Evolutionary conservation across 2,329 filamentous ascomycete genomes (phyloP).

Genomic region (Westerdykella aurantiaca): DNA sequence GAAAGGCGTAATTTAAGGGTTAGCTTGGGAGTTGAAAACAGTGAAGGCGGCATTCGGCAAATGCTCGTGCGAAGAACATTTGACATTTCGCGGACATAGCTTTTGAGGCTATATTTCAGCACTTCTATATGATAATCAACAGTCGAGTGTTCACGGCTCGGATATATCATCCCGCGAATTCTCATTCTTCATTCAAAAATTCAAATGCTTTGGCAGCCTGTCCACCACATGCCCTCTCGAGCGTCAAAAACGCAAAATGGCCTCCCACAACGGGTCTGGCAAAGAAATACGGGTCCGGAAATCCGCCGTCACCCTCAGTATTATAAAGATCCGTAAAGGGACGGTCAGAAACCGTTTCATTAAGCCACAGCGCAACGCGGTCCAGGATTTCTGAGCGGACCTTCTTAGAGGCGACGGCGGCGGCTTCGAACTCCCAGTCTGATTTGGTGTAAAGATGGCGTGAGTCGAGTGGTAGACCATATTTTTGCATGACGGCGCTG

Average conservation of each 20-base stretch:
- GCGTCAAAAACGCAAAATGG: constrained; percentile 78
- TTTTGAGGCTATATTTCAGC: no score
- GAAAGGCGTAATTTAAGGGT: no score
- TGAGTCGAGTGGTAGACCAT: constrained; percentile 75
- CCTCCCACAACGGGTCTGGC: constrained; percentile 78
- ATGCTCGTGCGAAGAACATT: no score
- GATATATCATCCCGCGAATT: no score
- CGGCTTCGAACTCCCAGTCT: constrained; percentile 88
- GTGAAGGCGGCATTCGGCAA: no score
- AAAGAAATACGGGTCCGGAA: constrained; percentile 69
- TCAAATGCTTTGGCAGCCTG: constrained; percentile 7
- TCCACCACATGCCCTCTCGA: constrained; percentile 73
- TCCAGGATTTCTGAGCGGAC: constrained; percentile 68
- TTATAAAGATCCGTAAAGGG: constrained; percentile 79
- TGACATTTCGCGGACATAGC: no score
- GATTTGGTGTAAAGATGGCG: constrained; percentile 82
- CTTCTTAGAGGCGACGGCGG: constrained; percentile 64
- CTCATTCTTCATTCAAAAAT: constrained; percentile 9
- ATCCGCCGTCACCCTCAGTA: constrained; percentile 70
- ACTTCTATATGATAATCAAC: no score
- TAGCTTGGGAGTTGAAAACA: no score
- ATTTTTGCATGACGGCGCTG: constrained; percentile 68
- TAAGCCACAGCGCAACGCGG: constrained; percentile 72
- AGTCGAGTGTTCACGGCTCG: no score
- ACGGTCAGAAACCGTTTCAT: constrained; percentile 69